Conservation (phyloP, 2,329 filamentous ascomycete species). For the Helminthosporium solani region DNA sequence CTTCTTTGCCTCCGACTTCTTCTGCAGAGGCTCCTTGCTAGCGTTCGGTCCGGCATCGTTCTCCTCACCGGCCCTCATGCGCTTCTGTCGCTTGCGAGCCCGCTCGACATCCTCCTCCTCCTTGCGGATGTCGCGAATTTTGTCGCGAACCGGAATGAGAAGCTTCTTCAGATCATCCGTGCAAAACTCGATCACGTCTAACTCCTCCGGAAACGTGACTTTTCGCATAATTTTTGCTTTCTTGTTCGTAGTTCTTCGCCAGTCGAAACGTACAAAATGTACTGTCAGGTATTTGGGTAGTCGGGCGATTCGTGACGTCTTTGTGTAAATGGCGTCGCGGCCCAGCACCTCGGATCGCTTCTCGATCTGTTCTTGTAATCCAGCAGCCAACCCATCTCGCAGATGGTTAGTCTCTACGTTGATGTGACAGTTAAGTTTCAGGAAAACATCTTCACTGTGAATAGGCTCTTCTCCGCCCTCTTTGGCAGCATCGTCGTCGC, state of each 20-base stretch:
- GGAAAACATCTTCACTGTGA: constrained; percentile 70
- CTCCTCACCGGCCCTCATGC: constrained; percentile 58
- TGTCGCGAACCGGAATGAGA: constrained; percentile 89
- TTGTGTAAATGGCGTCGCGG: constrained; percentile 82
- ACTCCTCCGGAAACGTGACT: constrained; percentile 90
- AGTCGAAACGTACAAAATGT: constrained; percentile 97
- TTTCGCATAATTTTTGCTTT: constrained; percentile 99
- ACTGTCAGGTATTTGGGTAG: constrained; percentile 94
- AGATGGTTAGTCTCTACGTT: constrained; percentile 84
- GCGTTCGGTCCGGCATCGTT: constrained; percentile 46
- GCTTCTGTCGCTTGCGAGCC: constrained; percentile 87
- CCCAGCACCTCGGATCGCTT: constrained; percentile 79
- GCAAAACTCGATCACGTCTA: constrained; percentile 94
- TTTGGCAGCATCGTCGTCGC: constrained; percentile 76
- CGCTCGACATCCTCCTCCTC: constrained; percentile 93
- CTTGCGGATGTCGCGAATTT: constrained; percentile 91
- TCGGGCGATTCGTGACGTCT: constrained; percentile 84
- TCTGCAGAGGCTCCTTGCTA: constrained; percentile 52
- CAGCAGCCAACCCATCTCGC: constrained; percentile 80
- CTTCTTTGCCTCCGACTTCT: constrained; percentile 50
- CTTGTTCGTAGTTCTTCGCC: constrained; percentile 92
- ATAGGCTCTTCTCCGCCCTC: constrained; percentile 72
- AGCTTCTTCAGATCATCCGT: constrained; percentile 82
- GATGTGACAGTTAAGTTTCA: constrained; percentile 97
- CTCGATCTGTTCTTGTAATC: constrained; percentile 83